Evolutionary conservation across 257 asterid species (phyloP), one percentile per base, ranked within the genome.

Genomic region (Solanum pinnatisectum): DNA sequence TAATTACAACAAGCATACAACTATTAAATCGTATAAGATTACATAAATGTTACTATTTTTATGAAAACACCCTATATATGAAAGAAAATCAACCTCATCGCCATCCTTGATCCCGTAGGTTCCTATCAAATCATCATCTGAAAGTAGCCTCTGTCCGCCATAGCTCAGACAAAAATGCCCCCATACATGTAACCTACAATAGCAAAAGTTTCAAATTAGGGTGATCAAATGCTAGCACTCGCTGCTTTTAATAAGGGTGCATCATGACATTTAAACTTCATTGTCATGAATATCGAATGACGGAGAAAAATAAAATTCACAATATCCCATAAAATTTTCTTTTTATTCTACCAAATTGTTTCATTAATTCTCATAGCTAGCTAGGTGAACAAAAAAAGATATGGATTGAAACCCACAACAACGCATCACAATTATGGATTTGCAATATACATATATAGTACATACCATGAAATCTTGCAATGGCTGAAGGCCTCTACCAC

Each of bases 171-270:
- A 89, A 72, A 86, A 89, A 39, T 89, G 89, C 22, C 87, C 52
- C 90, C 90, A 89, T 30, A 89, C 90, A 63, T 86, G 87, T 67
- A 82, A 72, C 90, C 90, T 89, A 68, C 88, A 86, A 72, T 18
- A 49, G 44, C 18, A 13, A 27, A 22, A 42, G 30, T 46, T 22
- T 30, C 71, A 44, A 6, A 46, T 39, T 49, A 15, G 39, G 10
- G 22, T 68, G 37, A 68, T 68, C 74, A 27, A 2, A 27, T 22
- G 22, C 22, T 13, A 27, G 36, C 5, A 27, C 10, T 16, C 30
- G 27, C 16, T 73, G 16, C 33, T 39, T 36, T 73, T 76, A 76
- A 37, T n/a, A 35, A 33, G 44, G 46, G 81, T 13, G 16, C 2
- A 35, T 72, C 36, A 35, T 42, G 52, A 10, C 30, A n/a, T 77